Conservation (phyloP, 2,329 filamentous ascomycete genomes). For the Neonectria ditissima region DNA sequence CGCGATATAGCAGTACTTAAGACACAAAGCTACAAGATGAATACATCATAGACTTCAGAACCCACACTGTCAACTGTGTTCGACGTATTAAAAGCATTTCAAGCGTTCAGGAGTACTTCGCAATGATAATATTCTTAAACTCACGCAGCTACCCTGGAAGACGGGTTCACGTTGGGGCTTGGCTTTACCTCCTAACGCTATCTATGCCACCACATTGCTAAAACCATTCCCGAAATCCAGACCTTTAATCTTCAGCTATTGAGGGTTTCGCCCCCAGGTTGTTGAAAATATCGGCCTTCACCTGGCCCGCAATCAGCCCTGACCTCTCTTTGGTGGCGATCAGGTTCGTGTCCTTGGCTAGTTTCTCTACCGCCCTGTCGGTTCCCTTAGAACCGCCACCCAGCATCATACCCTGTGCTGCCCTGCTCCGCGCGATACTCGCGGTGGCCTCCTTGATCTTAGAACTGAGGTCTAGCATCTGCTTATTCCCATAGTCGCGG, state of each 20-base stretch:
- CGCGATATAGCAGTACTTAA: too few relatives aligned
- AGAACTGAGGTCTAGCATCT: slow-evolving; percentile 87
- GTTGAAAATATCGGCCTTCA: slow-evolving; percentile 74
- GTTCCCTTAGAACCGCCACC: slow-evolving; percentile 37
- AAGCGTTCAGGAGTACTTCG: too few relatives aligned
- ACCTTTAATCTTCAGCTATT: slow-evolving; percentile 29
- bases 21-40: too few relatives aligned
- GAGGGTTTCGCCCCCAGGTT: slow-evolving; percentile 46
- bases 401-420: slow-evolving; percentile 42
- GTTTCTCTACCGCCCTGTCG: slow-evolving; percentile 67
- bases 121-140: too few relatives aligned
- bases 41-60: too few relatives aligned
- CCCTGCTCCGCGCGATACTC: slow-evolving; percentile 43
- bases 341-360: slow-evolving; percentile 70
- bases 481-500: slow-evolving; percentile 91
- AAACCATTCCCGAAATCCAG: slow-evolving; percentile 34
- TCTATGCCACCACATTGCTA: slow-evolving; percentile 43
- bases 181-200: slow-evolving; percentile 45
- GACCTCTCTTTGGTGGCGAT: slow-evolving; percentile 72
- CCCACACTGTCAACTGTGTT: too few relatives aligned
- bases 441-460: slow-evolving; percentile 78
- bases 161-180: slow-evolving; percentile 24
- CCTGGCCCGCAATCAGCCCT: slow-evolving; percentile 70
- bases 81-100: too few relatives aligned
- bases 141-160: neutral